Percentiles rank a stretch among this genome's conserved stretches.
Conservation (phyloP, 768 basidiomycete genomes). For the Cubamyces sp. region DNA sequence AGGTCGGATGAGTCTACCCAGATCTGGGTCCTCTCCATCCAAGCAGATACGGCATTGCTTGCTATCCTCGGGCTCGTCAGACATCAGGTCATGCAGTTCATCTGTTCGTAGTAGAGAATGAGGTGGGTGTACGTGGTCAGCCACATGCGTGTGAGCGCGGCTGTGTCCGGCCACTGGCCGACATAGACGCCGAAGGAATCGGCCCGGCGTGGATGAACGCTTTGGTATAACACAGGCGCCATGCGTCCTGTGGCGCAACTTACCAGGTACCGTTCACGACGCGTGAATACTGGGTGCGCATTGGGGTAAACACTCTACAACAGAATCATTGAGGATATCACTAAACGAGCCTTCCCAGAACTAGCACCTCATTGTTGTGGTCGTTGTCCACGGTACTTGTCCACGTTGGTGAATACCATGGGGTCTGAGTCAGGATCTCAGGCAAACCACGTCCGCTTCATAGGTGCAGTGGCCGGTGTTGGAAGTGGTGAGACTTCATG, state of each 20-base stretch:
- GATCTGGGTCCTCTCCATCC: constrained; percentile 62
- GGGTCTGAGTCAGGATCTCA: constrained; percentile 14
- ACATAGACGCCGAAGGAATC: too few species aligned
- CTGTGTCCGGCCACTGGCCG: background rate
- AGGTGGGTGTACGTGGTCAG: background rate
- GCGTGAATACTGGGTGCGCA: too few species aligned
- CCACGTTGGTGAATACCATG: background rate
- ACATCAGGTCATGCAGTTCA: constrained; percentile 1
- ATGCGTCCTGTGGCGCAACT: too few species aligned
- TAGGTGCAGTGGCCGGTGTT: constrained; percentile 60
- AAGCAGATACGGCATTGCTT: constrained; percentile 88
- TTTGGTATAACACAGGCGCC: too few species aligned
- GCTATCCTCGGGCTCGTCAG: constrained; percentile 36
- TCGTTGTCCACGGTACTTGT: background rate
- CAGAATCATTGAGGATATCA: too few species aligned
- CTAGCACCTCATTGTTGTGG: too few species aligned
- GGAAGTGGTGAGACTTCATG: constrained; percentile 55
- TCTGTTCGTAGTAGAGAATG: background rate
- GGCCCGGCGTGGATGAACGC: too few species aligned
- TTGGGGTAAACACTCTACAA: too few species aligned
- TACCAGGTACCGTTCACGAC: too few species aligned
- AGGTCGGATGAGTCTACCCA: constrained; percentile 82
- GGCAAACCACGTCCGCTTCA: constrained; percentile 48
- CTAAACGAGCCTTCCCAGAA: too few species aligned
- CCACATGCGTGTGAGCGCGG: background rate